These are phyloP conservation scores for Arthrobotrys sinensis DNA, from an alignment of 2,329 filamentous ascomycete genomes.

Conservation along the genomic window DNA sequence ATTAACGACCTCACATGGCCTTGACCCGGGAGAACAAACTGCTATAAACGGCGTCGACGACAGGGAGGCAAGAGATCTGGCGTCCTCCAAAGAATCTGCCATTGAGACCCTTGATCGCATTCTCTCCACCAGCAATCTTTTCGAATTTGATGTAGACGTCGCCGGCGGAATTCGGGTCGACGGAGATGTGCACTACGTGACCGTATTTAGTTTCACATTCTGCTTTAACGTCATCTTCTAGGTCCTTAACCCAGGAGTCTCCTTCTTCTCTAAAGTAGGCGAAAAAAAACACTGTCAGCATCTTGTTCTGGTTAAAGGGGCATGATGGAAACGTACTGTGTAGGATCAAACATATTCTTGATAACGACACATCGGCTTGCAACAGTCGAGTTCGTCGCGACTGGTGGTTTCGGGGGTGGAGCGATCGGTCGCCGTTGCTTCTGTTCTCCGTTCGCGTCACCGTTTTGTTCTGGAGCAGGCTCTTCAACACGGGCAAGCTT, in stretches of 20 bases:
- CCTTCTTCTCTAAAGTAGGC: conserved; percentile 84
- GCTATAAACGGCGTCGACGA: conserved; percentile 99
- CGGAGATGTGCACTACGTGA: conserved; percentile 94
- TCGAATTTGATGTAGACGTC: conserved; percentile 99
- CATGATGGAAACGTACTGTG: conserved; percentile 78
- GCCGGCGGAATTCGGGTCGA: conserved; percentile 93
- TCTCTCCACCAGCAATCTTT: conserved; percentile 92
- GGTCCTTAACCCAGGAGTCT: conserved; percentile 89
- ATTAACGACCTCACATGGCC: conserved; percentile 74
- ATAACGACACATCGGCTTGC: conserved; percentile 94
- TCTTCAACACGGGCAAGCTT: conserved; percentile 98
- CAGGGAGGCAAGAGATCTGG: conserved; percentile 93
- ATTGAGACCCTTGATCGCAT: conserved; percentile 97
- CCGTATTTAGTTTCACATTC: conserved; percentile 98
- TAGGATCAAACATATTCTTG: conserved; percentile 93
- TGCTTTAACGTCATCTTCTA: conserved; percentile 91
- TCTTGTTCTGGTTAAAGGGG: conserved; percentile 66
- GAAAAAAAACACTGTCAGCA: conserved; percentile 29
- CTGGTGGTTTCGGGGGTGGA: conserved; percentile 51
- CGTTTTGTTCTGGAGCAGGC: conserved; percentile 74
- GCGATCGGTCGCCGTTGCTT: conserved; percentile 47
- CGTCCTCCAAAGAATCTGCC: conserved; percentile 94
- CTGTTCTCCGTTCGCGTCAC: conserved; percentile 51
- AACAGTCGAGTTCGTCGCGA: conserved; percentile 77
- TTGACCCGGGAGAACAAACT: conserved; percentile 91